These are phyloP conservation scores for Saccharum officinarum DNA, from an alignment of 176 grass and related monocot species.

Conservation along the genomic window DNA sequence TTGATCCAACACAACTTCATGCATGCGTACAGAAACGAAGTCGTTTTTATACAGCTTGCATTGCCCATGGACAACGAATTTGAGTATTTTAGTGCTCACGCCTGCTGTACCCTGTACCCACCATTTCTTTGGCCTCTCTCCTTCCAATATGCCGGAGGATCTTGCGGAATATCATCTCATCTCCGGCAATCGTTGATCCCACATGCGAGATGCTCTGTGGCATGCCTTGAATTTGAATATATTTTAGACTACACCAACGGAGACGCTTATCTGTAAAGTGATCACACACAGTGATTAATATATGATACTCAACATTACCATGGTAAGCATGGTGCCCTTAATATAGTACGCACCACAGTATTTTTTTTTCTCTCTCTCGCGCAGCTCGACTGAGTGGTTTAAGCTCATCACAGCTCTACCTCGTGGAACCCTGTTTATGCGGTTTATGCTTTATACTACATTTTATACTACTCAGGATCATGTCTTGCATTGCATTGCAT, in stretches of 20 bases:
- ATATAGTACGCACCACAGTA: too few species aligned
- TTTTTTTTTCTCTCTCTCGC: too few species aligned
- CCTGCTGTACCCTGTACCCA: not conserved
- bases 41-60: not conserved
- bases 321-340: too few species aligned
- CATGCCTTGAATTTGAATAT: not conserved
- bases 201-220: not conserved
- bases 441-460: too few species aligned
- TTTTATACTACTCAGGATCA: not conserved
- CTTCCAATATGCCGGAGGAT: not conserved
- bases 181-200: not conserved
- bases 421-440: too few species aligned
- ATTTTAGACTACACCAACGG: not conserved
- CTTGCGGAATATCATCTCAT: not conserved
- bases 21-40: not conserved
- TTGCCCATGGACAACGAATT: not conserved
- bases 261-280: constrained; percentile 6
- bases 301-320: not conserved
- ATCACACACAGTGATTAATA: not conserved
- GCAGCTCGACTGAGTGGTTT: too few species aligned
- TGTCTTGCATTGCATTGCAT: not conserved
- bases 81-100: not conserved
- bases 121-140: not conserved
- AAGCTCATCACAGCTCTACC: too few species aligned
- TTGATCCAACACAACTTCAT: not conserved